Base-by-base conservation (phyloP, 1,139 yeast genomes). In the Yamadazyma conglobata region DNA sequence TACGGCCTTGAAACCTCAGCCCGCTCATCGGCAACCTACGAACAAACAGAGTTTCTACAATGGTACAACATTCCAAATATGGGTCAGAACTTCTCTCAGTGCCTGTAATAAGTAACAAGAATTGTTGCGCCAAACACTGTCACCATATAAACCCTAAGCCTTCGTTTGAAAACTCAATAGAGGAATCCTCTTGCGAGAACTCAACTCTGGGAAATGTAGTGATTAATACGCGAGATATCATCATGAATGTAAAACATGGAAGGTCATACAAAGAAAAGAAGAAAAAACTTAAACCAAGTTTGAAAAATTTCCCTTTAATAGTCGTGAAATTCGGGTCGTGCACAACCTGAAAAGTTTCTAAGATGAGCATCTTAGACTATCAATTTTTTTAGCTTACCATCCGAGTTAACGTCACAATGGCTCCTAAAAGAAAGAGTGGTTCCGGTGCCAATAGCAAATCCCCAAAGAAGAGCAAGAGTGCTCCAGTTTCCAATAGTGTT, bases 221-320 rank as follows among this genome's bases (percentile, higher is more conserved):
- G 63, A 54, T 22, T 45, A 44, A 48, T 47, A 74, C 75, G 74
- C 75, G 72, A 72, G 77, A 64, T 63, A 66, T 74, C 80, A 74
- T 74, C 80, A 74, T 73, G 58, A 54, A 65, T 68, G 64, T 72
- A 73, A 69, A 69, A 68, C 73, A 62, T 68, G 73, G 74, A 66
- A 68, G 73, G 74, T 68, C 72, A 65, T 66, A 59, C 48, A 48
- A 54, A 47, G 52, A 52, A 37, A 25, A 35, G 24, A 40, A 32
- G 22, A 9, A 15, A 3, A 2, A 15, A n/a, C n/a, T n/a, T n/a
- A n/a, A n/a, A n/a, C n/a, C n/a, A n/a, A n/a, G n/a, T 27, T 19
- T 26, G 25, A 27, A 33, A 15, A 19, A 25, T 30, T 28, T 28
- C 26, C n/a, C 16, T 27, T 21, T 12, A 27, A 29, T 19, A 28